Conservation (phyloP, 352 stramenopile genomes). For the Discostella stelligera region DNA sequence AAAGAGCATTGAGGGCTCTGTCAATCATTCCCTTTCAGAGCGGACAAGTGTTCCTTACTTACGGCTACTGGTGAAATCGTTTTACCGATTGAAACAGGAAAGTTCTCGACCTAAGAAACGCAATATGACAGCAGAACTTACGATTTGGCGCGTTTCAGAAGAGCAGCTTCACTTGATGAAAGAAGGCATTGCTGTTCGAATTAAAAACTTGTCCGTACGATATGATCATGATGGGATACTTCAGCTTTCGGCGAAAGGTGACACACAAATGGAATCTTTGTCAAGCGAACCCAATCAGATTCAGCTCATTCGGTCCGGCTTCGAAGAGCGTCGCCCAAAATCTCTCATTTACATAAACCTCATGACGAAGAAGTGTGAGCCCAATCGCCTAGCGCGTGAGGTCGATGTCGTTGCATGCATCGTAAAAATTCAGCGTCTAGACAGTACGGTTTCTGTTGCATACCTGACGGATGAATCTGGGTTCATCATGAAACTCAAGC, state of each 20-base stretch:
- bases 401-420: conserved; percentile 60
- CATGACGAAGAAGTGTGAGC: conserved; percentile 43
- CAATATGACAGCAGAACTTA: conserved; percentile 47
- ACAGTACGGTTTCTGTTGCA: conserved; percentile 19
- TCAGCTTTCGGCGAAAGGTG: conserved; percentile 57
- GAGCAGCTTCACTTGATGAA: conserved; percentile 64
- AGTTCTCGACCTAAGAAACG: conserved; percentile 7
- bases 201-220: conserved; percentile 66
- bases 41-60: conserved; percentile 63
- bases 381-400: conserved; percentile 22
- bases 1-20: conserved; percentile 62
- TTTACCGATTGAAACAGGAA: conserved; percentile 27
- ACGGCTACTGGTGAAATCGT: conserved; percentile 51
- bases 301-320: conserved; percentile 39
- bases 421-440: conserved; percentile 38
- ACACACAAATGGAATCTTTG: conserved; percentile 53
- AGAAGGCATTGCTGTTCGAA: conserved; percentile 57
- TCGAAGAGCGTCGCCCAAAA: conserved; percentile 37
- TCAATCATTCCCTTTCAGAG: conserved; percentile 54
- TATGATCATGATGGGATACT: conserved; percentile 47
- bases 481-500: conserved; percentile 42
- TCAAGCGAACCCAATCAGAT: conserved; percentile 22
- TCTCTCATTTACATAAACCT: conserved; percentile 54
- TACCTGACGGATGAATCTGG: conserved; percentile 49
- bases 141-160: conserved; percentile 68